Percentiles rank a stretch among this genome's conserved stretches.
Evolutionary conservation across 805 yeast species (phyloP).

Genomic region (Candida glaebosa): DNA sequence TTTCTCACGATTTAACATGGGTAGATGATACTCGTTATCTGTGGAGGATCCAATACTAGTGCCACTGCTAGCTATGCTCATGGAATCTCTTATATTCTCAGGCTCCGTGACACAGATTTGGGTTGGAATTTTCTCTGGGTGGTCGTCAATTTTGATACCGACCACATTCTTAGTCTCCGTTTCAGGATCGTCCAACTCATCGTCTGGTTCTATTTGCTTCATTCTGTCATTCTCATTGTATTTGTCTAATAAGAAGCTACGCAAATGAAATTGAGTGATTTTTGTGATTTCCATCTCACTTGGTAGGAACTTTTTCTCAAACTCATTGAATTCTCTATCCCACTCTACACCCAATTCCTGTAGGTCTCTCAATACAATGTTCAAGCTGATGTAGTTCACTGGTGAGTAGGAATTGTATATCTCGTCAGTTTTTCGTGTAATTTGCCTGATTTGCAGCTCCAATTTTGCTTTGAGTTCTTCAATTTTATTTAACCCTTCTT

Average conservation of each 20-base stretch:
- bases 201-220: conserved; percentile 14
- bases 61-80: conserved; percentile 4
- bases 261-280: conserved; percentile 83
- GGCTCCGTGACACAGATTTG: not conserved
- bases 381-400: conserved; percentile 66
- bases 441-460: conserved; percentile 45
- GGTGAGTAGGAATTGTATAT: conserved; percentile 56
- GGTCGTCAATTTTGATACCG: conserved; percentile 7
- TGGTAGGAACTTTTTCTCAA: conserved; percentile 77
- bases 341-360: conserved; percentile 83
- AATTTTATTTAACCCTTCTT: conserved; percentile 61
- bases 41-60: not conserved
- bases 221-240: conserved; percentile 21
- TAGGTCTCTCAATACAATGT: conserved; percentile 62
- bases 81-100: not conserved
- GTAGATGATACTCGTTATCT: conserved; percentile 1
- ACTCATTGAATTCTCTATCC: conserved; percentile 79
- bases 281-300: conserved; percentile 89
- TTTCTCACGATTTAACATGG: conserved; percentile 13
- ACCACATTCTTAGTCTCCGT: conserved; percentile 11
- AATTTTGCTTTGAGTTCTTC: conserved; percentile 54
- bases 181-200: conserved; percentile 8
- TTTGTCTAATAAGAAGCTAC: conserved; percentile 64
- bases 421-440: conserved; percentile 44
- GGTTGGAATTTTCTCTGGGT: not conserved